Conservation (phyloP, 805 yeast species). For the Candida germanica region DNA sequence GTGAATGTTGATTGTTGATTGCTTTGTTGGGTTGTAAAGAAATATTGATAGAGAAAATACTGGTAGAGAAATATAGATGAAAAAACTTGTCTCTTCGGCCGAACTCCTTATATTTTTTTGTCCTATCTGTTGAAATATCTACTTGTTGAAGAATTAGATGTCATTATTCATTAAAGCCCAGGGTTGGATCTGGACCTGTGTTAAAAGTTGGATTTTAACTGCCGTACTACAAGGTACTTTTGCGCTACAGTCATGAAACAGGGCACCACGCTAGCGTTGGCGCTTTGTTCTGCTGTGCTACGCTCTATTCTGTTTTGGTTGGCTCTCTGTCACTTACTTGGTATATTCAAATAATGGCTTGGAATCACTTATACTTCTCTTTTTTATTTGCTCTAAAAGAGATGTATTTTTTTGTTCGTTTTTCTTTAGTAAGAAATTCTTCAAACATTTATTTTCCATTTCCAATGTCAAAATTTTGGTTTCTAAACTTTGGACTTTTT, state of each 20-base stretch:
- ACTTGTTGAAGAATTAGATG: constrained; percentile 21
- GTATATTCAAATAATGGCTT: constrained; percentile 32
- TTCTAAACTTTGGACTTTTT: constrained; percentile 62
- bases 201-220: constrained; percentile 22
- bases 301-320: not conserved
- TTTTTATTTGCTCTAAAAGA: constrained; percentile 51
- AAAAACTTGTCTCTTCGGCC: too few species aligned
- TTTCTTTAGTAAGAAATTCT: constrained; percentile 80
- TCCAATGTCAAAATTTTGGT: constrained; percentile 77
- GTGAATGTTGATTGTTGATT: too few species aligned
- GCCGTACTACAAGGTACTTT: not conserved
- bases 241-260: too few species aligned
- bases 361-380: constrained; percentile 40
- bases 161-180: constrained; percentile 13
- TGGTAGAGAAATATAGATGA: too few species aligned
- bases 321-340: constrained; percentile 15
- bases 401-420: constrained; percentile 55
- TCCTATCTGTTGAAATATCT: too few species aligned
- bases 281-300: too few species aligned
- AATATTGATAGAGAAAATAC: too few species aligned
- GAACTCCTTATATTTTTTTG: too few species aligned
- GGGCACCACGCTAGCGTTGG: too few species aligned
- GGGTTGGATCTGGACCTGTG: constrained; percentile 31
- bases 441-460: constrained; percentile 86
- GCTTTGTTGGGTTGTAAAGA: too few species aligned